phyloP scores from a whole-genome alignment of 345 rosid species.

The Salix exigua region DNA sequence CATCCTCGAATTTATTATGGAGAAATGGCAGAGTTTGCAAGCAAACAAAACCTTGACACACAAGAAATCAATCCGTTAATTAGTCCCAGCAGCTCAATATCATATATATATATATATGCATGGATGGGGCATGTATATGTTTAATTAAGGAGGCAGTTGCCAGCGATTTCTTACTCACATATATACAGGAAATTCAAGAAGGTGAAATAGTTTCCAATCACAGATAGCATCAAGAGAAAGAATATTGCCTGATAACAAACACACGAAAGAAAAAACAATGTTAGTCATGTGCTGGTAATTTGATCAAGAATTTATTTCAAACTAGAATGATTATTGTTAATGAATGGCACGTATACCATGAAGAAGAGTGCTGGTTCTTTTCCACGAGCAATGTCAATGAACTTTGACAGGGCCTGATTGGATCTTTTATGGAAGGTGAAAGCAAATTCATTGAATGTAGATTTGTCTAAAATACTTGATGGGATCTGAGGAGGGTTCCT shows the following conservation, averaged over 20 bases:
- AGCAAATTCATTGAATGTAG: slow-evolving; percentile 42
- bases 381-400: slow-evolving; percentile 62
- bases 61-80: background rate
- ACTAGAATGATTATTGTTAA: background rate
- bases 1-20: slow-evolving; percentile 53
- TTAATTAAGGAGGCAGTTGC: background rate
- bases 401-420: slow-evolving; percentile 38
- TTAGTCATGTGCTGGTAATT: background rate
- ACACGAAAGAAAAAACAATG: background rate
- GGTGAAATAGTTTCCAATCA: slow-evolving; percentile 67
- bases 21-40: slow-evolving; percentile 60
- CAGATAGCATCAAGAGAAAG: slow-evolving; percentile 55
- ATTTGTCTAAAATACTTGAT: slow-evolving; percentile 29
- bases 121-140: background rate
- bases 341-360: slow-evolving; percentile 33
- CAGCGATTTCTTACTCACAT: slow-evolving; percentile 38
- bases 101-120: too few relatives aligned
- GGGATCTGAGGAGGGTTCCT: slow-evolving; percentile 65
- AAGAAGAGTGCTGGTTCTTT: slow-evolving; percentile 55
- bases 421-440: slow-evolving; percentile 38
- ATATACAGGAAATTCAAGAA: slow-evolving; percentile 69
- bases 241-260: slow-evolving; percentile 35
- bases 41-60: slow-evolving; percentile 42
- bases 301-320: background rate
- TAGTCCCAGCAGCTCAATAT: background rate